phyloP scores from a whole-genome alignment of 176 grass and related monocot genomes.

The Oryza meyeriana region DNA sequence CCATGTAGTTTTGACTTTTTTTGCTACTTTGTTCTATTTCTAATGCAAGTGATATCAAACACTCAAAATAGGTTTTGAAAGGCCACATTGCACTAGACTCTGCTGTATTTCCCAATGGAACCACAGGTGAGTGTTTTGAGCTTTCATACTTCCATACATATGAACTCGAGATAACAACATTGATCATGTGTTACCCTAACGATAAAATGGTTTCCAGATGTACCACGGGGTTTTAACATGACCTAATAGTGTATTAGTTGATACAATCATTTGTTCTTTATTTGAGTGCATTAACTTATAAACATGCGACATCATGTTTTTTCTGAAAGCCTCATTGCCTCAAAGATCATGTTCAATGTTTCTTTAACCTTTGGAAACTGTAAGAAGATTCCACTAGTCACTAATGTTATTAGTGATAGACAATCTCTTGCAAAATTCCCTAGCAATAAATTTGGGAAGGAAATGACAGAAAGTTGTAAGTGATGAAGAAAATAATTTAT shows the following conservation, averaged over 20 bases:
- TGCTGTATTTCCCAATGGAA: constrained; percentile 89
- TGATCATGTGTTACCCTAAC: neutral
- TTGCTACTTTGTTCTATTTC: constrained; percentile 1
- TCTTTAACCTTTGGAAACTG: neutral
- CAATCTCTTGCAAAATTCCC: neutral
- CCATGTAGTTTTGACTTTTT: neutral
- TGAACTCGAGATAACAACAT: neutral
- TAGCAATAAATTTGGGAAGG: neutral
- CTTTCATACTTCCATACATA: neutral
- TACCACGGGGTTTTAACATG: neutral
- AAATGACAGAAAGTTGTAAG: neutral
- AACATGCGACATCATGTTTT: neutral
- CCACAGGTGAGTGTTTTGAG: constrained; percentile 61
- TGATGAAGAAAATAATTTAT: neutral
- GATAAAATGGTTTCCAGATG: neutral
- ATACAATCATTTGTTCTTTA: neutral
- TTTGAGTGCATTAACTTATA: neutral
- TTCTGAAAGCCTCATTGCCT: neutral
- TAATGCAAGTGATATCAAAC: constrained; percentile 6
- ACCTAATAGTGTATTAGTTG: neutral
- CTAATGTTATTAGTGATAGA: neutral
- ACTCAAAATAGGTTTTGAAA: constrained; percentile 69
- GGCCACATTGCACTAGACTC: constrained; percentile 78
- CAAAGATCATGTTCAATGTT: neutral
- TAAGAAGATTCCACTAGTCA: neutral